Conservation (phyloP, 306 rosid species). For the Astragalus glycyphyllos region DNA sequence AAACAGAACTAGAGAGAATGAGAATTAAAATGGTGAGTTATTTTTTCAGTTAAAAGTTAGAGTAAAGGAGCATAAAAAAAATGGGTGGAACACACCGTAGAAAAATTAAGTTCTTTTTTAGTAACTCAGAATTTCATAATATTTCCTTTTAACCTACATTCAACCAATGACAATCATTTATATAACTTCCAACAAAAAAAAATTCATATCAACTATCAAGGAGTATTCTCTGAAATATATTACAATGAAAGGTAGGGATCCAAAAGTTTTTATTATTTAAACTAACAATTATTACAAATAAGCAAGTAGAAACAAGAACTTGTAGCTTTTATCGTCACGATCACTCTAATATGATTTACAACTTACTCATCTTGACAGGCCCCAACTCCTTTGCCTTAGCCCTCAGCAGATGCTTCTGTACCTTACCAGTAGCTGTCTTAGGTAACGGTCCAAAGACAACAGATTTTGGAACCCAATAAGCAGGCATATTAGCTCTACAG, state of each 20-base stretch:
- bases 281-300: neutral
- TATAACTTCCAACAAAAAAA: neutral
- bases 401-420: constrained; percentile 86
- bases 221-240: constrained; percentile 4
- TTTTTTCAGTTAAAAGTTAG: no score
- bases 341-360: constrained; percentile 24
- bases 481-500: constrained; percentile 79
- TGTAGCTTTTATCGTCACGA: neutral
- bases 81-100: no score
- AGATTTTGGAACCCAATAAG: constrained; percentile 78
- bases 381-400: constrained; percentile 76
- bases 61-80: no score
- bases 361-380: constrained; percentile 54
- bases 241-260: constrained; percentile 3
- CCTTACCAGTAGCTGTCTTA: constrained; percentile 49
- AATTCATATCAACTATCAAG: neutral
- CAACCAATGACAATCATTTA: neutral
- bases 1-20: no score
- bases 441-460: constrained; percentile 45
- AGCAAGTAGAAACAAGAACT: constrained; percentile 9
- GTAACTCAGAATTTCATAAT: no score
- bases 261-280: constrained; percentile 8
- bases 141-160: no score
- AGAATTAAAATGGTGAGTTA: no score
- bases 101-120: no score